Evolutionary conservation across 1,284 basidiomycete genomes (phyloP).

Genomic region (Entoloma clypeatum): DNA sequence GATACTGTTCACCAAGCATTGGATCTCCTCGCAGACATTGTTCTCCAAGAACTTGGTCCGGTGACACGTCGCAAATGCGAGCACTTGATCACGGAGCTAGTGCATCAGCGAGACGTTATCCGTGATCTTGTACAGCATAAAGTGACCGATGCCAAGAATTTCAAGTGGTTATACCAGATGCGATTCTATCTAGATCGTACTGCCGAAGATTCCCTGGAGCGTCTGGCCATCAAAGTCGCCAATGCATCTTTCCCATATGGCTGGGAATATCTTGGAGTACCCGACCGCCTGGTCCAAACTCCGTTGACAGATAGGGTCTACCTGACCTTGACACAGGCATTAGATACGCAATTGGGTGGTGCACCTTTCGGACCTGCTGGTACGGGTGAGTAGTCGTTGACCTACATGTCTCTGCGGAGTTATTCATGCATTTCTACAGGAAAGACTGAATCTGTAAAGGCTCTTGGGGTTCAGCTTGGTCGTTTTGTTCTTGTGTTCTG

Average conservation of each 20-base stretch:
- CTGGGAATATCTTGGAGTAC: slow-evolving; percentile 97
- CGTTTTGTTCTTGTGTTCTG: slow-evolving; percentile 99
- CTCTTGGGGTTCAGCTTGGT: slow-evolving; percentile 95
- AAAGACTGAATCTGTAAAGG: slow-evolving; percentile 99
- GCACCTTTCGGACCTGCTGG: slow-evolving; percentile 98
- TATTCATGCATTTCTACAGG: slow-evolving; percentile 40
- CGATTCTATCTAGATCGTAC: slow-evolving; percentile 87
- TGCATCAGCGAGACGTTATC: slow-evolving; percentile 95
- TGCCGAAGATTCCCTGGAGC: slow-evolving; percentile 73
- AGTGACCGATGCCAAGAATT: slow-evolving; percentile 67
- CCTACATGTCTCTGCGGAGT: slow-evolving; percentile 5
- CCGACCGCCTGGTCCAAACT: slow-evolving; percentile 96
- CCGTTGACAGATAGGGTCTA: slow-evolving; percentile 98
- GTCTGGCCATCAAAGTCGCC: slow-evolving; percentile 81
- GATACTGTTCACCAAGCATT: slow-evolving; percentile 80
- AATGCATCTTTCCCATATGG: slow-evolving; percentile 96
- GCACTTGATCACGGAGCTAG: slow-evolving; percentile 97
- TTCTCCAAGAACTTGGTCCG: slow-evolving; percentile 83
- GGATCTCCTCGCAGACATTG: slow-evolving; percentile 93
- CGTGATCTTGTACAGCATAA: slow-evolving; percentile 72
- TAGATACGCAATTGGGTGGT: slow-evolving; percentile 93
- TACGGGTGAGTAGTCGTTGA: slow-evolving; percentile 62
- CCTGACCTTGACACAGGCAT: slow-evolving; percentile 93
- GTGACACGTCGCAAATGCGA: slow-evolving; percentile 97
- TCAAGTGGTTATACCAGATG: slow-evolving; percentile 98